These are phyloP conservation scores for Macrolepiota dolichaula DNA, from an alignment of 768 basidiomycete species.

Conservation along the genomic window DNA sequence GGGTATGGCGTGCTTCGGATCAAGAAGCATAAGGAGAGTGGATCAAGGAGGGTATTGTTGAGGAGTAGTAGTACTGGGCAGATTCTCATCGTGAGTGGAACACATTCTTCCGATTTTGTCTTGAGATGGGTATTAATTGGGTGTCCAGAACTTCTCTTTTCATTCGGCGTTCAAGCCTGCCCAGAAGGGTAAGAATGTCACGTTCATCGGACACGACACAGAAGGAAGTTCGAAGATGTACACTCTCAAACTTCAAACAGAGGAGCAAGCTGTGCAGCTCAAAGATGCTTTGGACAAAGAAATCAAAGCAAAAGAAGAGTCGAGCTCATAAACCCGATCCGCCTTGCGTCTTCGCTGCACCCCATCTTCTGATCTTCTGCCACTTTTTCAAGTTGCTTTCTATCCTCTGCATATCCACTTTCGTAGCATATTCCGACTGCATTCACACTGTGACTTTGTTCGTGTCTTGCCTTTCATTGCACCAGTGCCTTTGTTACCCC, in stretches of 20 bases:
- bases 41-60: slow-evolving; percentile 57
- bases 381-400: not conserved
- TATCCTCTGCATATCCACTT: too few relatives aligned
- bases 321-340: not conserved
- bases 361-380: not conserved
- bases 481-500: not conserved
- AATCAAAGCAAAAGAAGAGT: slow-evolving; percentile 37
- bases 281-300: slow-evolving; percentile 62
- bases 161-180: slow-evolving; percentile 56
- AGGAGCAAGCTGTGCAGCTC: slow-evolving; percentile 53
- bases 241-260: slow-evolving; percentile 57
- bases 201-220: slow-evolving; percentile 69
- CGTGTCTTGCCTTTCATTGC: not conserved
- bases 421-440: not conserved
- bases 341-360: not conserved
- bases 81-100: slow-evolving; percentile 62
- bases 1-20: slow-evolving; percentile 67
- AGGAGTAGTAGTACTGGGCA: slow-evolving; percentile 75
- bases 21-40: slow-evolving; percentile 70
- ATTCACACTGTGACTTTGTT: not conserved
- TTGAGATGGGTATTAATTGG: not conserved
- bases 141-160: slow-evolving; percentile 68
- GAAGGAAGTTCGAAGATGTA: slow-evolving; percentile 52
- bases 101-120: not conserved
- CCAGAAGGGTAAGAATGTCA: slow-evolving; percentile 47